phyloP scores from a whole-genome alignment of 2,329 filamentous ascomycete species.

The Pleoardoris graminearum region DNA sequence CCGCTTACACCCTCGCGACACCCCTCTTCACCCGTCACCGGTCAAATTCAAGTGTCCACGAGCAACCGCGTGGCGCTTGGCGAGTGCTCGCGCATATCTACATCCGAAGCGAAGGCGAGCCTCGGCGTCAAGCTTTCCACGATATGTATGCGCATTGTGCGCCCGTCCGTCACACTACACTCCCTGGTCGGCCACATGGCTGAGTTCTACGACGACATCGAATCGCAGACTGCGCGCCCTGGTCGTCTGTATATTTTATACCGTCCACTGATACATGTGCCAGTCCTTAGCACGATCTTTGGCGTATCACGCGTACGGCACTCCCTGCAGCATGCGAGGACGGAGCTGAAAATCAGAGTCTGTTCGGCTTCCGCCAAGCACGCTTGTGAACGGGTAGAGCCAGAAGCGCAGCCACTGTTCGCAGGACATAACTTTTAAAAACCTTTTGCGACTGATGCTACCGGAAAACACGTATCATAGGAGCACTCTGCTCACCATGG shows the following conservation, averaged over 20 bases:
- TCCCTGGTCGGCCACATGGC: constrained; percentile 4
- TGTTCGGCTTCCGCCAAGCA: too few relatives aligned
- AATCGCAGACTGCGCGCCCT: background rate
- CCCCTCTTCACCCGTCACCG: too few relatives aligned
- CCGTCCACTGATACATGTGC: background rate
- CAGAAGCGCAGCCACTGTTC: background rate
- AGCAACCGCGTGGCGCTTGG: background rate
- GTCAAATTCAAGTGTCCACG: constrained; percentile 5
- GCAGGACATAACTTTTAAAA: too few relatives aligned
- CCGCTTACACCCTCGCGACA: too few relatives aligned
- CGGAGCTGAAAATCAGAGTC: too few relatives aligned
- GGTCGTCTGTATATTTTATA: background rate
- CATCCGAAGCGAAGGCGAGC: too few relatives aligned
- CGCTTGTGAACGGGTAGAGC: background rate
- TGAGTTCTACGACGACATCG: constrained; percentile 7
- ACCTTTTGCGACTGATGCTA: too few relatives aligned
- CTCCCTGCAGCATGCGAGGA: too few relatives aligned
- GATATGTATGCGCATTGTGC: background rate
- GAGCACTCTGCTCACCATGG: background rate
- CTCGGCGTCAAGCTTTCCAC: background rate
- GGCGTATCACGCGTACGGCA: background rate
- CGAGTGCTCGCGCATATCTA: background rate
- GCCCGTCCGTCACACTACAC: background rate
- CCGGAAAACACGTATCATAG: too few relatives aligned
- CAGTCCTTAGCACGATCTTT: background rate